These are phyloP conservation scores for Arthromyces matolae DNA, from an alignment of 768 basidiomycete species.

Conservation along the genomic window DNA sequence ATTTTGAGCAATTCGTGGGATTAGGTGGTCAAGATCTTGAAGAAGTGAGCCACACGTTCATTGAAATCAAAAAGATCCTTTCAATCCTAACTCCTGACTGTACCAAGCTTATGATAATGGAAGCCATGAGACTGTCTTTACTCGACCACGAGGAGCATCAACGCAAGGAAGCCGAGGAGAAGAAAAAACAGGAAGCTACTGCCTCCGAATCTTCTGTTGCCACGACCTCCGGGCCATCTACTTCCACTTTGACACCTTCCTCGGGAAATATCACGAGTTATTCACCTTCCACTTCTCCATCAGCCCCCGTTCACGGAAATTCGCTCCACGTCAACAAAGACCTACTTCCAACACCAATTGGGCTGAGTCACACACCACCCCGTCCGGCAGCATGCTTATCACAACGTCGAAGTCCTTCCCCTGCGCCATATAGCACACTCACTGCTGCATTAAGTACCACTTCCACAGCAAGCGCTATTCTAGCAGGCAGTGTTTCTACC, in stretches of 20 bases:
- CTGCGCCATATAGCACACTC: conserved; percentile 43
- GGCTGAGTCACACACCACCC: conserved; percentile 37
- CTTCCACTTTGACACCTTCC: conserved; percentile 25
- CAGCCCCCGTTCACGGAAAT: conserved; percentile 20
- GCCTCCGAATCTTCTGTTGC: conserved; percentile 23
- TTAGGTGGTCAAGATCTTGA: conserved; percentile 87
- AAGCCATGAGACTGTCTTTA: conserved; percentile 94
- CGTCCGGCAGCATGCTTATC: conserved; percentile 26
- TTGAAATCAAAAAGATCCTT: neutral
- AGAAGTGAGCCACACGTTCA: conserved; percentile 58
- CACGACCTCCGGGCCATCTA: conserved; percentile 23
- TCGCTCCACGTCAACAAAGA: conserved; percentile 23
- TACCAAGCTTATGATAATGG: conserved; percentile 91
- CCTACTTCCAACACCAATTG: conserved; percentile 27
- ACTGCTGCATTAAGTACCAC: conserved; percentile 42
- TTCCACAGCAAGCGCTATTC: conserved; percentile 42
- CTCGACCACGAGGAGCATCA: conserved; percentile 95
- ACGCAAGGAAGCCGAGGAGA: conserved; percentile 68
- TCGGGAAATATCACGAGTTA: no score
- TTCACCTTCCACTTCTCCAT: conserved; percentile 16
- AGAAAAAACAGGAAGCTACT: conserved; percentile 41
- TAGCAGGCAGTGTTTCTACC: conserved; percentile 21
- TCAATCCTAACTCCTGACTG: conserved; percentile 3
- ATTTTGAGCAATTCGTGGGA: conserved; percentile 68
- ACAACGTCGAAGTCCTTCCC: conserved; percentile 32